A percentile compares a stretch with the other conserved stretches of the same genome.
phyloP scores from a whole-genome alignment of 179 eudicot species.

The Monotropa hypopitys region DNA sequence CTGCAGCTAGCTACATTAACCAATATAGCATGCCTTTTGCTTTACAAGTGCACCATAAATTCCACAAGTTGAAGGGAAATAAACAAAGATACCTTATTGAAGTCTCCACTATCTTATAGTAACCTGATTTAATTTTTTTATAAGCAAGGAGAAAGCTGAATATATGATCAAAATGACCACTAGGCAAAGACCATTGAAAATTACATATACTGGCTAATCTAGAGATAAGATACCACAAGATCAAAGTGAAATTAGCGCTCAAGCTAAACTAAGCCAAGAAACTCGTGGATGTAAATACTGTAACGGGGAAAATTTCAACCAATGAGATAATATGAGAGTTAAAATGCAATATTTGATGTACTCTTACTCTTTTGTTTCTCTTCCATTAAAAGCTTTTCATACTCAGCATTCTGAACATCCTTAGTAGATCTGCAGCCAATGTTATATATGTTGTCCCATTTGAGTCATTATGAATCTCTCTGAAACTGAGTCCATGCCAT shows the following conservation, averaged over 20 bases:
- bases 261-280: not conserved
- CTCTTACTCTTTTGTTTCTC: slow-evolving; percentile 62
- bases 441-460: not conserved
- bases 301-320: not conserved
- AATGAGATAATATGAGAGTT: not conserved
- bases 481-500: slow-evolving; percentile 3
- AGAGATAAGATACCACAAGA: not conserved
- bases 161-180: not conserved
- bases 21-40: not conserved
- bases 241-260: not conserved
- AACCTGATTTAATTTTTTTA: not conserved
- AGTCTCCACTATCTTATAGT: not conserved
- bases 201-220: not conserved
- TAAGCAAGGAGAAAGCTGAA: not conserved
- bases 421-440: slow-evolving; percentile 39
- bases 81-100: not conserved
- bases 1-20: not conserved
- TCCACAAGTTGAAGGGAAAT: not conserved
- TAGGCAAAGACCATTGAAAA: not conserved
- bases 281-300: not conserved
- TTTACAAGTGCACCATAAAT: not conserved
- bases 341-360: not conserved
- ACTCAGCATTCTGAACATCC: slow-evolving; percentile 34
- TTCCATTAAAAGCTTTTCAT: slow-evolving; percentile 34
- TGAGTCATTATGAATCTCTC: not conserved